Evolutionary conservation across 2,329 filamentous ascomycete genomes (phyloP).

Genomic region (Thermoascus crustaceus): DNA sequence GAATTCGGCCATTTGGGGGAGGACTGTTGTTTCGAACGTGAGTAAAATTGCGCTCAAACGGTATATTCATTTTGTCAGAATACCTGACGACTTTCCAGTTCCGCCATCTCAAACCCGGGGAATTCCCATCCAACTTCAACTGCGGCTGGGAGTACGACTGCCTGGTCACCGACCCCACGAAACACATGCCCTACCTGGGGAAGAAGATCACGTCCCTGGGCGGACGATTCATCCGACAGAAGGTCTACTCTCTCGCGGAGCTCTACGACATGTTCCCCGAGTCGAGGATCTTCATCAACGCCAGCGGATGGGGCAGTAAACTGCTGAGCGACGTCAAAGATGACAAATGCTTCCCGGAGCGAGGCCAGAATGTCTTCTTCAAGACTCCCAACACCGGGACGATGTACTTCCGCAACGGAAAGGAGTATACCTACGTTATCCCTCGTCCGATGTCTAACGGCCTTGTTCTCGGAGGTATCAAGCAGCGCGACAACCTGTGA

Average conservation of each 20-base stretch:
- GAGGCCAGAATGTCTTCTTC: constrained; percentile 32
- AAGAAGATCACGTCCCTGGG: constrained; percentile 22
- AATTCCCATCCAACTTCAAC: constrained; percentile 27
- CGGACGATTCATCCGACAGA: constrained; percentile 26
- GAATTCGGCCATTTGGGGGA: constrained; percentile 29
- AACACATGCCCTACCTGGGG: constrained; percentile 28
- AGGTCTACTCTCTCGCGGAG: constrained; percentile 25
- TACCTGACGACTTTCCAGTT: constrained; percentile 18
- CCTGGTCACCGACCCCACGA: constrained; percentile 30
- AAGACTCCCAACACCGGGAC: constrained; percentile 21
- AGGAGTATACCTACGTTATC: constrained; percentile 33
- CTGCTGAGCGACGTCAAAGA: constrained; percentile 27
- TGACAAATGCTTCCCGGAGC: constrained; percentile 27
- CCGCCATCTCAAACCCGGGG: constrained; percentile 20
- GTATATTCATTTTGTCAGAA: background rate
- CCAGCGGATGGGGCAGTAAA: constrained; percentile 30
- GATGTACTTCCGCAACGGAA: constrained; percentile 29
- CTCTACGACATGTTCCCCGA: constrained; percentile 28
- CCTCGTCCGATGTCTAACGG: constrained; percentile 26
- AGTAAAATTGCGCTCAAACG: background rate
- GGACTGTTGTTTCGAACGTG: constrained; percentile 25
- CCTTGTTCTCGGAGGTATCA: constrained; percentile 28
- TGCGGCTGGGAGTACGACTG: constrained; percentile 30
- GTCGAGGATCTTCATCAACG: constrained; percentile 31
- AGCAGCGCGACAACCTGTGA: constrained; percentile 25